A percentile compares a stretch with the other conserved stretches of the same genome.
These are phyloP conservation scores for Calonectria pauciramosa DNA, from an alignment of 2,329 filamentous ascomycete species.

Conservation along the genomic window DNA sequence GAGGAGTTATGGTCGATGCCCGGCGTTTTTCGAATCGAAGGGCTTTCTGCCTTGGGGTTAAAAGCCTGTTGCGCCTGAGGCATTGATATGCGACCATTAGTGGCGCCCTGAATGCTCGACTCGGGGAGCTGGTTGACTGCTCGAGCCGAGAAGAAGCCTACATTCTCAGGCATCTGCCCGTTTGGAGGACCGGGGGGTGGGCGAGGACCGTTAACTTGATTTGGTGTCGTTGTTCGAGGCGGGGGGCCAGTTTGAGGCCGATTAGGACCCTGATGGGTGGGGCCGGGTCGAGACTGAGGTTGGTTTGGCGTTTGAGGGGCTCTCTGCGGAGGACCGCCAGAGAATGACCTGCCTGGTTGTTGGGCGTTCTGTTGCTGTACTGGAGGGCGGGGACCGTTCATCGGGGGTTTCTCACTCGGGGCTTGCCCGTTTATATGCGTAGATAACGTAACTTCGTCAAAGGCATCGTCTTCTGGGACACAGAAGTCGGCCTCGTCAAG, in stretches of 20 bases:
- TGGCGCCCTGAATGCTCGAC: conserved; percentile 51
- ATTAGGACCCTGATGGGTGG: conserved; percentile 40
- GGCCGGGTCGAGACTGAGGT: conserved; percentile 40
- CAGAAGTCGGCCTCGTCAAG: conserved; percentile 85
- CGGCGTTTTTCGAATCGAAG: conserved; percentile 89
- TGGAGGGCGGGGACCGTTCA: conserved; percentile 38
- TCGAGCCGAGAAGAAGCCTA: conserved; percentile 79
- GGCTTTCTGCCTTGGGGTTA: conserved; percentile 82
- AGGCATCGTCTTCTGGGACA: conserved; percentile 77
- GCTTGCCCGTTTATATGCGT: conserved; percentile 37
- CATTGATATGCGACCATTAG: conserved; percentile 56
- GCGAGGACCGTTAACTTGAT: conserved; percentile 43
- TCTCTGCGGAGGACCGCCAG: conserved; percentile 34
- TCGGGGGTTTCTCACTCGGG: conserved; percentile 36
- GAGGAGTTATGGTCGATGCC: conserved; percentile 87
- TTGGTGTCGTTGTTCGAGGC: conserved; percentile 36
- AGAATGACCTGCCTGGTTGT: conserved; percentile 35
- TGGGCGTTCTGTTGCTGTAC: conserved; percentile 34
- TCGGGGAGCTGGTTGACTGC: conserved; percentile 71
- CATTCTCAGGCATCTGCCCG: conserved; percentile 54
- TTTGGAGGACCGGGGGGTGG: conserved; percentile 46
- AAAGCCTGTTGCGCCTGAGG: conserved; percentile 69
- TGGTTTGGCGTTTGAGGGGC: conserved; percentile 53
- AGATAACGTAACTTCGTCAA: conserved; percentile 79
- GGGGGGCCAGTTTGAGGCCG: conserved; percentile 35